Percentiles rank a stretch among this genome's conserved stretches.
Conservation (phyloP, 371 early-diverging fungal species). For the Blyttiomyces sp. region DNA sequence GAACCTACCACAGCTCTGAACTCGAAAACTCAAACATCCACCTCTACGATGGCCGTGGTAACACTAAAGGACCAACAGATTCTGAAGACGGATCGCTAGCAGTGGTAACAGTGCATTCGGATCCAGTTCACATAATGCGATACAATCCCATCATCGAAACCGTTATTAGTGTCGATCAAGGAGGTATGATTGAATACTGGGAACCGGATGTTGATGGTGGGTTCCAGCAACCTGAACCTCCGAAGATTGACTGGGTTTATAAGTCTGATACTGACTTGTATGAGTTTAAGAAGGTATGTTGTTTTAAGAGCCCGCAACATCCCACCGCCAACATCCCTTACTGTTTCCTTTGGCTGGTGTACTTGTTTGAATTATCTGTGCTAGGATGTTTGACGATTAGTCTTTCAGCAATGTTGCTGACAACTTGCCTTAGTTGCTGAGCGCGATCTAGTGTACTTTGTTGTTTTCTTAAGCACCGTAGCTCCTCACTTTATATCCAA, state of each 20-base stretch:
- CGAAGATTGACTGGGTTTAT: conserved; percentile 65
- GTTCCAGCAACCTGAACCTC: conserved; percentile 43
- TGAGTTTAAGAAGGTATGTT: conserved; percentile 81
- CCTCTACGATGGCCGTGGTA: conserved; percentile 73
- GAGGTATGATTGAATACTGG: conserved; percentile 95
- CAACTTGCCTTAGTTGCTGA: too few relatives aligned
- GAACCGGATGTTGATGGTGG: conserved; percentile 50
- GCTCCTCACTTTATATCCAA: too few relatives aligned
- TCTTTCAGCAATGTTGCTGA: too few relatives aligned
- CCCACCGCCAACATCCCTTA: too few relatives aligned
- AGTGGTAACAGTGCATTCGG: conserved; percentile 64
- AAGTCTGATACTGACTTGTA: conserved; percentile 94
- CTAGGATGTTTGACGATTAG: too few relatives aligned
- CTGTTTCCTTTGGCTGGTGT: conserved; percentile 6
- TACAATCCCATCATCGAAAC: conserved; percentile 74
- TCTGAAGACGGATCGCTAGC: conserved; percentile 1
- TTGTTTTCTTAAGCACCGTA: too few relatives aligned
- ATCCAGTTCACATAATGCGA: conserved; percentile 75
- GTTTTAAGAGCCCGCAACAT: neutral
- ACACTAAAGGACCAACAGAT: neutral
- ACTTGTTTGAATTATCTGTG: too few relatives aligned
- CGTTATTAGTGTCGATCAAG: conserved; percentile 76
- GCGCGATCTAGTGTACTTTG: too few relatives aligned
- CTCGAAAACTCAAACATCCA: conserved; percentile 64
- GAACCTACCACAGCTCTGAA: conserved; percentile 60